Evolutionary conservation across 345 rosid species (phyloP).

Genomic region (Noccaea bulbosa): DNA sequence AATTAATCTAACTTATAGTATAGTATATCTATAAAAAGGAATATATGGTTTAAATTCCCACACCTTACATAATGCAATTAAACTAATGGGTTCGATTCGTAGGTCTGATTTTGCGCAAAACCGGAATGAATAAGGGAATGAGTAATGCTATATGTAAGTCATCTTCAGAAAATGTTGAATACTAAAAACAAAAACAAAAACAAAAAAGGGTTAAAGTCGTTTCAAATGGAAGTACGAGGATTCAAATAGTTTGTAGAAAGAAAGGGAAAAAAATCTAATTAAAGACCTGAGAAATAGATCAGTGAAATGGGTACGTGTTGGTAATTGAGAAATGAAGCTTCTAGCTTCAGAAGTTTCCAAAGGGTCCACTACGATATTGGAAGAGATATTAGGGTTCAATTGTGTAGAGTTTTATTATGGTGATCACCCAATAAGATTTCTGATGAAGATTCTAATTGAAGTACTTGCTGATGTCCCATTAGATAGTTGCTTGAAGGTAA

Average conservation of each 20-base stretch:
- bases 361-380: conserved; percentile 53
- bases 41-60: background rate
- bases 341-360: conserved; percentile 44
- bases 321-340: conserved; percentile 53
- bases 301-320: conserved; percentile 52
- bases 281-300: conserved; percentile 56
- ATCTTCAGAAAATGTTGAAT: conserved; percentile 60
- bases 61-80: conserved; percentile 49
- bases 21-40: background rate
- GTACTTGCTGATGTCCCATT: conserved; percentile 52
- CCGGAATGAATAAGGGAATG: conserved; percentile 93
- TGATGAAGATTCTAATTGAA: conserved; percentile 65
- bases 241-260: background rate
- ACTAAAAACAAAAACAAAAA: conserved; percentile 41
- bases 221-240: background rate
- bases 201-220: background rate
- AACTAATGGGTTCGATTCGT: conserved; percentile 38
- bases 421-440: conserved; percentile 54
- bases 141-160: conserved; percentile 75
- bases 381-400: conserved; percentile 42
- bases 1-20: background rate
- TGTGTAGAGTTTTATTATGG: conserved; percentile 44
- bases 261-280: background rate
- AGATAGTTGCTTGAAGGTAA: conserved; percentile 56
- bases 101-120: conserved; percentile 51